A percentile compares a stretch with the other conserved stretches of the same genome.
These are phyloP conservation scores for Ambrosia artemisiifolia DNA, from an alignment of 129 eudicot genomes.

Conservation along the genomic window DNA sequence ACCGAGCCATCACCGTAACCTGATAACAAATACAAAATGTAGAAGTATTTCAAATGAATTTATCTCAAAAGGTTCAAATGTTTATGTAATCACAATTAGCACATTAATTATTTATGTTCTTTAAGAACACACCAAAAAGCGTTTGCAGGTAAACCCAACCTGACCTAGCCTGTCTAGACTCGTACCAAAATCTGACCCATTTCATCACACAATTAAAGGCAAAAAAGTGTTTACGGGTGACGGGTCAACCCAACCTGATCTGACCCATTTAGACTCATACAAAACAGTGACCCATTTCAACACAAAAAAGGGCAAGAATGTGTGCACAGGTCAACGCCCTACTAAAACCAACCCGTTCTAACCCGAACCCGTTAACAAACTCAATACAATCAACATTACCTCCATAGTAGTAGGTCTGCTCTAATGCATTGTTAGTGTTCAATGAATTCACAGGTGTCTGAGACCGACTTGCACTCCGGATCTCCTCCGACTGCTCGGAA, in stretches of 20 bases:
- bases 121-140: no score
- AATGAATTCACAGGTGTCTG: constrained; percentile 34
- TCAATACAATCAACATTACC: constrained; percentile 32
- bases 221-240: neutral
- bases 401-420: constrained; percentile 55
- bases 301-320: neutral
- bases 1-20: constrained; percentile 64
- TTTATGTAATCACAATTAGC: no score
- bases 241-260: neutral
- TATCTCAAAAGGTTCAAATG: no score
- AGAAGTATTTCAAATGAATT: neutral
- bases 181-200: neutral
- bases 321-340: neutral
- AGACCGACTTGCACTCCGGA: constrained; percentile 45
- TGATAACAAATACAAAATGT: constrained; percentile 28
- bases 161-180: neutral
- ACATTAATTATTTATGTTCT: no score
- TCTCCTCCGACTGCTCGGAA: constrained; percentile 48
- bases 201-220: neutral
- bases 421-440: constrained; percentile 41
- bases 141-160: neutral
- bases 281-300: neutral
- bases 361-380: neutral
- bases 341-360: neutral
- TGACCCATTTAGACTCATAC: neutral